phyloP scores from a whole-genome alignment of 2,329 filamentous ascomycete genomes.

The Aspergillus cejpii region DNA sequence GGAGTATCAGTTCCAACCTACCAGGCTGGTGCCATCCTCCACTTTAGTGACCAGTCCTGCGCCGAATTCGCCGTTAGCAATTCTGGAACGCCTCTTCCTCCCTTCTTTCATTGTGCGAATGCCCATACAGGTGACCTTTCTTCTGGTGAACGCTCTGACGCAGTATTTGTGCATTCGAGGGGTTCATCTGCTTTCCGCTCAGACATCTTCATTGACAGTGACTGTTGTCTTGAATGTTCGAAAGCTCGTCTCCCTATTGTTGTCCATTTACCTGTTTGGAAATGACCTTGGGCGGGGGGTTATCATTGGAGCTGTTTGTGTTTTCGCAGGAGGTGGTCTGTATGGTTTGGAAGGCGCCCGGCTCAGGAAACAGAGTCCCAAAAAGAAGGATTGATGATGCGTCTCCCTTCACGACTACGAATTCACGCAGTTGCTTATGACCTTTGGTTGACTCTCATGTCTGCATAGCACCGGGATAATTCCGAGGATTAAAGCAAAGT shows the following conservation, averaged over 20 bases:
- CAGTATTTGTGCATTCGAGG: slow-evolving; percentile 94
- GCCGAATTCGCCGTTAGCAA: slow-evolving; percentile 26
- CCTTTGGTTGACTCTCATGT: background rate
- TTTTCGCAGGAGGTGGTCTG: slow-evolving; percentile 83
- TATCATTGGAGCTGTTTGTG: slow-evolving; percentile 70
- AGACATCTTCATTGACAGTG: slow-evolving; percentile 84
- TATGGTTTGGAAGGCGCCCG: slow-evolving; percentile 67
- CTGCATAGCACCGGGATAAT: background rate
- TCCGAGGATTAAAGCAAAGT: too few species aligned
- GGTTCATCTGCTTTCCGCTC: slow-evolving; percentile 86
- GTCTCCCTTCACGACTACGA: too few species aligned
- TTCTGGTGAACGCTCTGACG: slow-evolving; percentile 60
- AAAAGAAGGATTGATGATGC: slow-evolving; percentile 17
- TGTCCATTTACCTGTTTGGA: slow-evolving; percentile 93
- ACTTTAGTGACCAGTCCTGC: slow-evolving; percentile 34
- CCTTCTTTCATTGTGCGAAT: slow-evolving; percentile 23
- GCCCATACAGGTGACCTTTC: slow-evolving; percentile 34
- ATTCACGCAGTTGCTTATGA: too few species aligned
- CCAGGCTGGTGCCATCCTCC: background rate
- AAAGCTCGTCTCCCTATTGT: slow-evolving; percentile 81
- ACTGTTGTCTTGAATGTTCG: slow-evolving; percentile 94
- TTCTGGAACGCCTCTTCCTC: slow-evolving; percentile 4
- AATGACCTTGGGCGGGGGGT: slow-evolving; percentile 73
- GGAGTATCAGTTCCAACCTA: too few species aligned
- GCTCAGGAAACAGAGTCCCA: slow-evolving; percentile 19